A percentile compares a stretch with the other conserved stretches of the same genome.
phyloP scores from a whole-genome alignment of 2,329 filamentous ascomycete species.

The Diplodia corticola region DNA sequence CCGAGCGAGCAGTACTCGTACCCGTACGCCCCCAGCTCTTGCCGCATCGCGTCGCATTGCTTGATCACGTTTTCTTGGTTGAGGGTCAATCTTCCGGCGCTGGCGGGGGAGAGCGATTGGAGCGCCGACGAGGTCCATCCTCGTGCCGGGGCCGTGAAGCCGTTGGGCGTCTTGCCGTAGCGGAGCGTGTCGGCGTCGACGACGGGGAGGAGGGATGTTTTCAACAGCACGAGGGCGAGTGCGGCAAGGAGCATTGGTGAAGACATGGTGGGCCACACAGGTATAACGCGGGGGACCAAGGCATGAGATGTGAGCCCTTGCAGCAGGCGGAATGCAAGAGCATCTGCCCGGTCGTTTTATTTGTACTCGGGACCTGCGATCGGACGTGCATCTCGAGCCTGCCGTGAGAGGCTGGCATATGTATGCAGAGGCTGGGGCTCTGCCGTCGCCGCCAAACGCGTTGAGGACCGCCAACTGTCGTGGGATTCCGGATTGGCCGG shows the following conservation, averaged over 20 bases:
- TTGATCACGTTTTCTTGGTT: constrained; percentile 27
- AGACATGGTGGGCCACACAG: neutral
- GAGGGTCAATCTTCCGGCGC: constrained; percentile 24
- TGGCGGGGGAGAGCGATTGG: constrained; percentile 26
- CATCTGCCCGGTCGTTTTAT: neutral
- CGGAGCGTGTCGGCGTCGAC: neutral
- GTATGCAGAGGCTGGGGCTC: neutral
- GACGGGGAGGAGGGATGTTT: neutral
- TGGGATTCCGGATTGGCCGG: constrained; percentile 2
- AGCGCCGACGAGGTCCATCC: constrained; percentile 33
- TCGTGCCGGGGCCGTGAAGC: constrained; percentile 26
- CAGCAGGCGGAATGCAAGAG: neutral
- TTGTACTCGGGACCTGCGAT: neutral
- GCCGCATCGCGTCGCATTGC: constrained; percentile 27
- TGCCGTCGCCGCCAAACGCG: neutral
- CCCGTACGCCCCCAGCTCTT: constrained; percentile 24
- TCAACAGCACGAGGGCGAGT: neutral
- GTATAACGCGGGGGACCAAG: neutral
- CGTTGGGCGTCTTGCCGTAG: constrained; percentile 27
- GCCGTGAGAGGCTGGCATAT: neutral
- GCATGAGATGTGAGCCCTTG: neutral
- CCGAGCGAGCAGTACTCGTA: constrained; percentile 34
- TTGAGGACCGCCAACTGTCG: neutral
- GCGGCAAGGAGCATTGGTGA: neutral
- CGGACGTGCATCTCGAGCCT: neutral